phyloP scores from a whole-genome alignment of 2,329 filamentous ascomycete species.

The Pyricularia sp. region DNA sequence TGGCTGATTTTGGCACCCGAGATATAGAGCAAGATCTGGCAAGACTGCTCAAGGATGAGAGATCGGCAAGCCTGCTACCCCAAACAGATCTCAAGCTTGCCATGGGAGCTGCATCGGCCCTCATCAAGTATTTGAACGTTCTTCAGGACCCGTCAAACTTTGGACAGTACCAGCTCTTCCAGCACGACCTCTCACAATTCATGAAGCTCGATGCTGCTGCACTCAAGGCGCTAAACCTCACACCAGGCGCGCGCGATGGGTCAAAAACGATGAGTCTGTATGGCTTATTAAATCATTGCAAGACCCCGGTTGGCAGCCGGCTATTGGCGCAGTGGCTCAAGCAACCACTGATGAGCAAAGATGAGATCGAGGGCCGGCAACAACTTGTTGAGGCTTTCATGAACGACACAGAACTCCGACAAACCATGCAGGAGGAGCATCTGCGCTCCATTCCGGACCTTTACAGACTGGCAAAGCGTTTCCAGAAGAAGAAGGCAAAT shows the following conservation, averaged over 20 bases:
- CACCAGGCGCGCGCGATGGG: slow-evolving; percentile 90
- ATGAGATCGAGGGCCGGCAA: slow-evolving; percentile 79
- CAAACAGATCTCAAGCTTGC: slow-evolving; percentile 91
- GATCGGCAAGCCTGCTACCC: slow-evolving; percentile 65
- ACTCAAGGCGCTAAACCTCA: slow-evolving; percentile 87
- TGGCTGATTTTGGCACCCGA: slow-evolving; percentile 70
- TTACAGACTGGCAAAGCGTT: slow-evolving; percentile 87
- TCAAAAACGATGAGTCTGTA: slow-evolving; percentile 97
- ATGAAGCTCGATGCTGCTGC: slow-evolving; percentile 98
- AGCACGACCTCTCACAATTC: slow-evolving; percentile 92
- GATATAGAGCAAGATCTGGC: slow-evolving; percentile 96
- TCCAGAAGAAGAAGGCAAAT: slow-evolving; percentile 83
- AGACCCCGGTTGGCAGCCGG: slow-evolving; percentile 85
- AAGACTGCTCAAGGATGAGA: slow-evolving; percentile 78
- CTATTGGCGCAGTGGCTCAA: slow-evolving; percentile 94
- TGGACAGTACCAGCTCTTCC: slow-evolving; percentile 93
- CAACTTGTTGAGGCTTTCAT: slow-evolving; percentile 94
- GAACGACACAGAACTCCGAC: slow-evolving; percentile 81
- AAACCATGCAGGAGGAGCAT: slow-evolving; percentile 96
- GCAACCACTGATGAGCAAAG: slow-evolving; percentile 86
- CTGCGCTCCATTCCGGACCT: slow-evolving; percentile 87
- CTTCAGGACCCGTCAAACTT: slow-evolving; percentile 92
- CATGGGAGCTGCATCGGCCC: slow-evolving; percentile 86
- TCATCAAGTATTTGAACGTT: slow-evolving; percentile 90
- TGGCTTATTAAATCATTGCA: slow-evolving; percentile 92